A percentile compares a stretch with the other conserved stretches of the same genome.
Conservation (phyloP, 805 yeast species). For the Yamadazyma scolyti region DNA sequence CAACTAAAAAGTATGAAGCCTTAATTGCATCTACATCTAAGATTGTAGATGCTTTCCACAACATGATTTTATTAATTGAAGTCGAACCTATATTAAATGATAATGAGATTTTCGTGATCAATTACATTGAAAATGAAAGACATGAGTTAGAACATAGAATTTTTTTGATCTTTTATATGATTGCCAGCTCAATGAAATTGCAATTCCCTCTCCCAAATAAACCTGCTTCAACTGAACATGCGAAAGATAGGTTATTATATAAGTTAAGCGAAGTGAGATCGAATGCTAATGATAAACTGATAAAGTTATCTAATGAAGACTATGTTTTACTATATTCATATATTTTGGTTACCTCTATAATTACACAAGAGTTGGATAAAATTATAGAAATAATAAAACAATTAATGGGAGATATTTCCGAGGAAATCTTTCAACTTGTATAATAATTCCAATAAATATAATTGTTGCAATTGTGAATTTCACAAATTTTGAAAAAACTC, state of each 20-base stretch:
- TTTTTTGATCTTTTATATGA: slow-evolving; percentile 72
- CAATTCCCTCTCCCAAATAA: slow-evolving; percentile 76
- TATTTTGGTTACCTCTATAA: slow-evolving; percentile 64
- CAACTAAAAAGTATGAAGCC: slow-evolving; percentile 46
- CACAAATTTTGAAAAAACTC: too few relatives aligned
- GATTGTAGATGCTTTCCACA: slow-evolving; percentile 72
- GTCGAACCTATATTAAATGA: slow-evolving; percentile 52
- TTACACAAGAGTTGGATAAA: slow-evolving; percentile 60
- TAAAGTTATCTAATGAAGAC: slow-evolving; percentile 57
- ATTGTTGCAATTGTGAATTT: too few relatives aligned
- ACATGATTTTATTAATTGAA: slow-evolving; percentile 63
- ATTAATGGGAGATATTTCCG: slow-evolving; percentile 63
- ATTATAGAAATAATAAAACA: slow-evolving; percentile 53
- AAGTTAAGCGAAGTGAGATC: slow-evolving; percentile 59
- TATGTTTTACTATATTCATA: slow-evolving; percentile 76
- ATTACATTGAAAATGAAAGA: slow-evolving; percentile 53
- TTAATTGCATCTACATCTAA: slow-evolving; percentile 55
- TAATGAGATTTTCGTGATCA: slow-evolving; percentile 55
- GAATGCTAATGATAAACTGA: slow-evolving; percentile 6
- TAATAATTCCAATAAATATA: slow-evolving; percentile 5
- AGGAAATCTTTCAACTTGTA: slow-evolving; percentile 53
- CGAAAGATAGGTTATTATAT: slow-evolving; percentile 63
- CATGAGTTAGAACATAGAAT: slow-evolving; percentile 68
- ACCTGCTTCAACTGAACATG: slow-evolving; percentile 74
- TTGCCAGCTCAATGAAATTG: slow-evolving; percentile 69